Base-by-base conservation (phyloP, 148 eudicot genomes). In the Diospyros lotus region DNA sequence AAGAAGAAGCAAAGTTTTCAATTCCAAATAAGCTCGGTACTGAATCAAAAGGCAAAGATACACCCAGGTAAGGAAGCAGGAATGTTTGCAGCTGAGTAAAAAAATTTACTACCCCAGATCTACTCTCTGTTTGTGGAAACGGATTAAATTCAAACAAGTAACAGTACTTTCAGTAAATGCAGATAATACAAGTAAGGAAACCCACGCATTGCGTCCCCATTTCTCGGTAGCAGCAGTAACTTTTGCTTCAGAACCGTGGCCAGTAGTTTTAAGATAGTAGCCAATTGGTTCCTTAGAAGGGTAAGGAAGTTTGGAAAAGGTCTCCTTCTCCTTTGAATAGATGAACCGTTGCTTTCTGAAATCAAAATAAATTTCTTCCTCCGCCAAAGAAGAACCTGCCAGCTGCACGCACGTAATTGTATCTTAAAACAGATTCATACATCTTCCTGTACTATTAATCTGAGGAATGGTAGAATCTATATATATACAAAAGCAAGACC, bases 141-240 rank as follows among this genome's bases (percentile, higher is more conserved):
- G 61, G 39, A 38, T 70, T 54, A 42, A 70, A 70, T n/a, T 9
- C 71, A 67, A 67, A 52, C 15, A 48, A 13, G 4, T 48, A 48
- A 39, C 46, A 56, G 9, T 67, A 50, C 10, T 4, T 8, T 2
- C 46, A 46, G 5, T 9, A 67, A 10, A 46, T 4, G 55, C 18
- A 51, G 11, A 1, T 28, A 38, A 6, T 50, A 10, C 66, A 64
- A 69, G 52, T 41, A 58, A 43, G 54, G 73, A 79, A 76, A 84
- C 95, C 55, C 84, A 95, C 96, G 78, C 89, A 76, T 95, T 95
- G 51, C 96, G 89, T 72, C 98, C 98, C 97, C 97, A 92, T 79
- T 95, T 95, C 73, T 92, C 97, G 11, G 87, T 83, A 61, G 96
- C 96, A 64, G 90, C 82, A 74, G 68, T 78, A 44, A 88, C 84